Conservation (phyloP, 768 basidiomycete species). For the Boletus rubroflammeus region DNA sequence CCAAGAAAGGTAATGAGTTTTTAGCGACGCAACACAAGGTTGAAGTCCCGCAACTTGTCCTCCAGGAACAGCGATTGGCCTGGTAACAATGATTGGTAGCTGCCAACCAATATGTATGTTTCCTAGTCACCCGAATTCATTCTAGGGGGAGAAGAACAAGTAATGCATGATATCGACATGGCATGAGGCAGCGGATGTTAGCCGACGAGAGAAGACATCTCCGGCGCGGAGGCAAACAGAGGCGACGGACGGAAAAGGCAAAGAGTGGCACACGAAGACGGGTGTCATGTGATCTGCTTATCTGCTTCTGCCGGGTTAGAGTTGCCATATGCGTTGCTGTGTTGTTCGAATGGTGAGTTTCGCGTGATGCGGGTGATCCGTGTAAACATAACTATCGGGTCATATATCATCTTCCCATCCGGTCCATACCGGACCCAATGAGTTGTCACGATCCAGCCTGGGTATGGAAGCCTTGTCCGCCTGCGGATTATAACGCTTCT, state of each 20-base stretch:
- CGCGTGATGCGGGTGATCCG: conserved; percentile 6
- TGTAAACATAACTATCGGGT: conserved; percentile 17
- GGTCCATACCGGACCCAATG: conserved; percentile 17
- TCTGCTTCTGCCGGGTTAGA: conserved; percentile 10
- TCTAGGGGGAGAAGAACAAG: conserved; percentile 1
- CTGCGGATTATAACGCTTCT: conserved; percentile 25
- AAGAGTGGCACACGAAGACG: conserved; percentile 6
- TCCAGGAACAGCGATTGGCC: conserved; percentile 11
- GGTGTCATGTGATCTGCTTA: conserved; percentile 11
- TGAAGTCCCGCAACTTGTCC: conserved; percentile 13
- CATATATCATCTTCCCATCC: conserved; percentile 13
- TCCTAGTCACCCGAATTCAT: background rate
- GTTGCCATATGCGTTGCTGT: conserved; percentile 14
- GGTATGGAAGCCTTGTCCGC: conserved; percentile 24
- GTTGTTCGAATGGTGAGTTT: conserved; percentile 7
- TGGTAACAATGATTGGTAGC: background rate
- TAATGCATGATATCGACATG: conserved; percentile 3
- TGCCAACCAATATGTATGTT: background rate
- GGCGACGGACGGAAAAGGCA: conserved; percentile 7
- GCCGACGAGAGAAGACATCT: conserved; percentile 13
- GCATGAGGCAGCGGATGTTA: conserved; percentile 19
- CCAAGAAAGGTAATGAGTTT: conserved; percentile 15
- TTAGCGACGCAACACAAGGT: conserved; percentile 20
- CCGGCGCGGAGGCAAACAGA: conserved; percentile 22
- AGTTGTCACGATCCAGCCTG: conserved; percentile 16